Evolutionary conservation across 768 basidiomycete species (phyloP), one percentile per base, ranked within the genome.

Genomic region (Cantharellus cinnabarinus): DNA sequence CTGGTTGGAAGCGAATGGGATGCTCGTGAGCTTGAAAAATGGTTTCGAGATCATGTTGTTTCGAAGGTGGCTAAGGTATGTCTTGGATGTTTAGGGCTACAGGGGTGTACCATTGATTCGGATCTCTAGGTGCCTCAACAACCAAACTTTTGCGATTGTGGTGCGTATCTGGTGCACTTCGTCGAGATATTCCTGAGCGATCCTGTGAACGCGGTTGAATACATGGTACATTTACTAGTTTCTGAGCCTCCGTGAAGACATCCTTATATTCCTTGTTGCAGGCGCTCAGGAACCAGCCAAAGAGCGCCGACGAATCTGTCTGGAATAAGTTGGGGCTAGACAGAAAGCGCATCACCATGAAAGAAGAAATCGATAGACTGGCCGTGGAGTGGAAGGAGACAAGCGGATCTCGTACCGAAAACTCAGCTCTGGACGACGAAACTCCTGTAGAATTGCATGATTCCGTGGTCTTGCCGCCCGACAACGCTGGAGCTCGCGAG

Each of bases 101-200:
- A 7, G 52, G 52, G 15, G 14, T 40, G 14, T 57, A 14, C 40
- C 34, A 38, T 54, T 54, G 15, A 41, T 38, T 41, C 7, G 38
- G 41, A 42, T n/a, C 5, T 59, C 5, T 63, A 94, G 89, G 88
- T 91, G 2, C 94, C 94, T 2, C 72, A 74, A 34, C 95, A 99
- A 67, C 79, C 80, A 14, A 97, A 98, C 67, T 87, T 74, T 63
- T 87, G 82, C 66, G 93, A 97, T 68, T 99, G 95, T 64, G 95
- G 95, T 3, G 68, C 95, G 38, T 99, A 88, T 68, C 75, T 98
- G 7, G 73, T 98, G 5, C 90, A 98, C 66, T 89, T 89, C 56
- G 85, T 82, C 4, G 73, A 81, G 64, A 79, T 78, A 0, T 87
- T 98, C 66, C 78, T 95, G 69, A 70, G 67, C 4, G 70, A 83